Evolutionary conservation across 2,329 filamentous ascomycete species (phyloP).

Genomic region (Thermothelomyces thermophilus): DNA sequence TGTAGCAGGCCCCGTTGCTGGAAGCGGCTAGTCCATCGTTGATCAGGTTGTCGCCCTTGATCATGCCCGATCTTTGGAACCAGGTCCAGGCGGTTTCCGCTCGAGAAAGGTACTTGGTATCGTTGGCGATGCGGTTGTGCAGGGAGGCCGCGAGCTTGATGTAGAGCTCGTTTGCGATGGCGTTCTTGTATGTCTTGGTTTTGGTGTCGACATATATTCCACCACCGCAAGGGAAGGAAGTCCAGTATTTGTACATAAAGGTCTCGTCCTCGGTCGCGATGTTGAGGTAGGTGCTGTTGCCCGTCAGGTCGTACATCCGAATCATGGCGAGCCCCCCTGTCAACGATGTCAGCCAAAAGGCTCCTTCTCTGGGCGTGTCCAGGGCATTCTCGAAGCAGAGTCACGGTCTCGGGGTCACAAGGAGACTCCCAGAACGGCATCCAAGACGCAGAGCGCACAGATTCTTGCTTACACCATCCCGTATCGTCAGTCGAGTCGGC

Average conservation of each 20-base stretch:
- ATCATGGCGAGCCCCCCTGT: constrained; percentile 49
- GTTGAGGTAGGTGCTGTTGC: constrained; percentile 45
- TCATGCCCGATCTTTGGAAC: constrained; percentile 46
- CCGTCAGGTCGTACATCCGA: constrained; percentile 48
- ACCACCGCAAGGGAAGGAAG: constrained; percentile 42
- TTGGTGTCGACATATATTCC: constrained; percentile 52
- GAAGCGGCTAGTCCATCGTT: constrained; percentile 44
- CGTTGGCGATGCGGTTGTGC: constrained; percentile 39
- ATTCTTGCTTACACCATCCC: constrained; percentile 44
- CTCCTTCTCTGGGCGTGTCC: too few species aligned
- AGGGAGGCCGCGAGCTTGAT: constrained; percentile 47
- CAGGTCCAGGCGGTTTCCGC: constrained; percentile 47
- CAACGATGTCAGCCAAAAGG: too few species aligned
- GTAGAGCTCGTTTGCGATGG: constrained; percentile 54
- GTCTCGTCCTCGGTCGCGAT: constrained; percentile 48
- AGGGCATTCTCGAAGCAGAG: too few species aligned
- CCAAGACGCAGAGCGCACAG: too few species aligned
- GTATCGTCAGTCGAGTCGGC: constrained; percentile 47
- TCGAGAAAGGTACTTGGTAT: constrained; percentile 37
- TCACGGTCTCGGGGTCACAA: too few species aligned
- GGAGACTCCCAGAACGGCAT: too few species aligned
- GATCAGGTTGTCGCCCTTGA: constrained; percentile 44
- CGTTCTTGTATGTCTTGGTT: constrained; percentile 43
- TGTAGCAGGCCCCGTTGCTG: constrained; percentile 37
- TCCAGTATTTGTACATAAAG: constrained; percentile 48